These are phyloP conservation scores for Hypoxylon trugodes DNA, from an alignment of 495 filamentous ascomycete species.

Conservation along the genomic window DNA sequence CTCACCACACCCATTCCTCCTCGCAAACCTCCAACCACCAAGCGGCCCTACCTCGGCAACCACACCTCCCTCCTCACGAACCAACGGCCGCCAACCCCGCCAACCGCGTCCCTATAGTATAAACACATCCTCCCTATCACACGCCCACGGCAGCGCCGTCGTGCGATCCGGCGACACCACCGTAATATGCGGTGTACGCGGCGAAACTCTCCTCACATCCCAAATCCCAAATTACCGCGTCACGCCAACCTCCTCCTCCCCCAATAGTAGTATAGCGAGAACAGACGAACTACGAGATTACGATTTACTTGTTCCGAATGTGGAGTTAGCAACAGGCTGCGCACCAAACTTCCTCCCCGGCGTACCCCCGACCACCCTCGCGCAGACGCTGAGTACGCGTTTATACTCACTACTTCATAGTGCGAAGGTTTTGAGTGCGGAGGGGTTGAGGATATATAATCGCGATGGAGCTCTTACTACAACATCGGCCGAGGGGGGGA, in stretches of 20 bases:
- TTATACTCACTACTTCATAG: conserved; percentile 77
- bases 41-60: conserved; percentile 53
- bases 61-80: conserved; percentile 70
- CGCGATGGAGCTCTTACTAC: conserved; percentile 50
- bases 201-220: conserved; percentile 77
- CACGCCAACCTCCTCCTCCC: no score
- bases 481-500: conserved; percentile 40
- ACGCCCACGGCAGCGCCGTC: conserved; percentile 87
- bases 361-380: conserved; percentile 77
- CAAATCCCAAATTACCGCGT: conserved; percentile 72
- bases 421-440: conserved; percentile 65
- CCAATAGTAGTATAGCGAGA: conserved; percentile 19
- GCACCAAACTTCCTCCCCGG: conserved; percentile 85
- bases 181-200: conserved; percentile 89
- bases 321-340: conserved; percentile 89
- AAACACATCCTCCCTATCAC: conserved; percentile 82
- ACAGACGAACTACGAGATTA: conserved; percentile 59
- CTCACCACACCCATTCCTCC: conserved; percentile 86
- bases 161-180: conserved; percentile 89
- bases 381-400: conserved; percentile 83
- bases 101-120: conserved; percentile 73
- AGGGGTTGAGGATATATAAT: conserved; percentile 76
- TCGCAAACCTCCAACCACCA: conserved; percentile 79
- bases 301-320: conserved; percentile 87
- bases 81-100: conserved; percentile 77